Conservation (phyloP, 495 filamentous ascomycete species). For the Thermochaetoides thermophila region DNA sequence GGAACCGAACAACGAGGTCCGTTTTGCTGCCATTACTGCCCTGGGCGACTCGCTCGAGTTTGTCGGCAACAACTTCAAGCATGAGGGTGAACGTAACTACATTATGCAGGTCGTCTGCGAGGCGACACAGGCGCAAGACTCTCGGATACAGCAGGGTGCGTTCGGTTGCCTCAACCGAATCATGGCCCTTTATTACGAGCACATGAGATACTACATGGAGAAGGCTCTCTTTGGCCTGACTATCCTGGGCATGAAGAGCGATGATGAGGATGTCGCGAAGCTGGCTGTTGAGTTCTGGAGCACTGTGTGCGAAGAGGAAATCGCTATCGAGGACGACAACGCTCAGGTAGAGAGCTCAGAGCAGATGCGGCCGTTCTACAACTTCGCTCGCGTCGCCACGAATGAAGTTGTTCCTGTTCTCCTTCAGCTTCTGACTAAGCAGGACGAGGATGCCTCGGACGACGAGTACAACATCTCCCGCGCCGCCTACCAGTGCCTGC, state of each 20-base stretch:
- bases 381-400: conserved; percentile 79
- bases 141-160: conserved; percentile 81
- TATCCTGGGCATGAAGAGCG: conserved; percentile 97
- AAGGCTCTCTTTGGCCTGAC: conserved; percentile 96
- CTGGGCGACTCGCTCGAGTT: conserved; percentile 97
- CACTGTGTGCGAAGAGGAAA: conserved; percentile 97
- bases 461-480: conserved; percentile 95
- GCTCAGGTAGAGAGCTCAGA: conserved; percentile 59
- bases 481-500: conserved; percentile 89
- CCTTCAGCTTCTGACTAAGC: conserved; percentile 75
- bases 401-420: conserved; percentile 87
- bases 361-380: conserved; percentile 76
- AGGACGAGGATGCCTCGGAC: conserved; percentile 91
- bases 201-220: conserved; percentile 99
- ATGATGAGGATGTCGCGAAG: conserved; percentile 95
- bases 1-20: conserved; percentile 78
- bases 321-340: conserved; percentile 94
- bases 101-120: conserved; percentile 99
- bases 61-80: conserved; percentile 93
- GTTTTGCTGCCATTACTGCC: conserved; percentile 79
- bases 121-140: conserved; percentile 83
- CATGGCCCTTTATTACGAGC: conserved; percentile 96
- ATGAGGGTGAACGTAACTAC: conserved; percentile 97
- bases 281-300: conserved; percentile 99
- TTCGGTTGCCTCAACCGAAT: conserved; percentile 96